Conservation (phyloP, 352 stramenopile species). For the Globisporangium sylvaticum region DNA sequence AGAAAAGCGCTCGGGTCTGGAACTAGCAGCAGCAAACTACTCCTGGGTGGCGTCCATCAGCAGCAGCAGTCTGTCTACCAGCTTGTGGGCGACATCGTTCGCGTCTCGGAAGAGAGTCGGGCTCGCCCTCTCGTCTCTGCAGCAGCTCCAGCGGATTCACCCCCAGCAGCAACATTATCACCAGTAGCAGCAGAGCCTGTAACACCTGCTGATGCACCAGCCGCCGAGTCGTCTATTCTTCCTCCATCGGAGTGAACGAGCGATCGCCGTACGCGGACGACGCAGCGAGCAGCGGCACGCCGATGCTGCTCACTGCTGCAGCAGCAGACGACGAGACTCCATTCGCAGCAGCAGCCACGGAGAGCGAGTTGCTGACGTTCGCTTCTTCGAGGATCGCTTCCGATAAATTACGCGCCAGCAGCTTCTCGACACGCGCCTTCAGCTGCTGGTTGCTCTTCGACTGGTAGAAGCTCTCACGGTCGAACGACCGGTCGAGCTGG, state of each 20-base stretch:
- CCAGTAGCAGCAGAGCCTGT: not conserved
- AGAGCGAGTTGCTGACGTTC: not conserved
- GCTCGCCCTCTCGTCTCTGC: not conserved
- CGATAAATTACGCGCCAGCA: conserved; percentile 53
- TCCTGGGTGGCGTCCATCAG: not conserved
- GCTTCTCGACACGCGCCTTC: conserved; percentile 43
- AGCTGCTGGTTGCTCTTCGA: conserved; percentile 40
- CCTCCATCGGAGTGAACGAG: conserved; percentile 38
- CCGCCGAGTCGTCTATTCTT: conserved; percentile 21
- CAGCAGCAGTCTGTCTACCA: conserved; percentile 23
- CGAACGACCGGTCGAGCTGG: conserved; percentile 64
- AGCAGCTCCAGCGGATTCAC: not conserved
- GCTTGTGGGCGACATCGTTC: conserved; percentile 35
- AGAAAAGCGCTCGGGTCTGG: conserved; percentile 1
- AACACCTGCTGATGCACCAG: not conserved
- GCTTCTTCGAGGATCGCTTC: conserved; percentile 52
- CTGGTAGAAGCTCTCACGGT: conserved; percentile 41
- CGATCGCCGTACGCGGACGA: conserved; percentile 28
- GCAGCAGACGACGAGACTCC: not conserved
- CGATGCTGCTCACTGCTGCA: not conserved
- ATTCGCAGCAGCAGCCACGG: not conserved
- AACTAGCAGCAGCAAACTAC: conserved; percentile 2
- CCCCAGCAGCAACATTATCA: not conserved
- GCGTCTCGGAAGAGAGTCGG: conserved; percentile 26
- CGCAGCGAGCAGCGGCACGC: conserved; percentile 2